Evolutionary conservation across 305 asterid genomes (phyloP).

Genomic region (Euphrasia arctica): DNA sequence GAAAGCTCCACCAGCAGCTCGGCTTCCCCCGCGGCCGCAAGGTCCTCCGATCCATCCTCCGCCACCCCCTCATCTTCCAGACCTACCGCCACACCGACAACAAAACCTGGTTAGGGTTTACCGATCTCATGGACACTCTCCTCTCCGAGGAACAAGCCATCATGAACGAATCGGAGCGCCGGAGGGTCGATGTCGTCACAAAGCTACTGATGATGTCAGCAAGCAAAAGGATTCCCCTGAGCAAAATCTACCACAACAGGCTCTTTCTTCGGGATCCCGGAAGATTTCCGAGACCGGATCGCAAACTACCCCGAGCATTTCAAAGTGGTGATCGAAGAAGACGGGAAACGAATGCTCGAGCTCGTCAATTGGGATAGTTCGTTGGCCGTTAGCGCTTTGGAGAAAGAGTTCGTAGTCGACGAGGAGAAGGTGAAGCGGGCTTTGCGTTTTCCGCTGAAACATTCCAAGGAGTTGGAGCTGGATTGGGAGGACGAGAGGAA

Average conservation of each 20-base stretch:
- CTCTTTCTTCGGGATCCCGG: constrained; percentile 70
- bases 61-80: constrained; percentile 65
- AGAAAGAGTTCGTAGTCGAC: constrained; percentile 64
- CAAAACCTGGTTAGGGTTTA: constrained; percentile 85
- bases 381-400: constrained; percentile 66
- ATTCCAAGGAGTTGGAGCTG: constrained; percentile 63
- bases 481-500: constrained; percentile 67
- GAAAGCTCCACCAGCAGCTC: constrained; percentile 72
- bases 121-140: constrained; percentile 55
- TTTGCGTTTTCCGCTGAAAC: constrained; percentile 68
- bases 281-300: constrained; percentile 76
- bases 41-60: constrained; percentile 52
- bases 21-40: constrained; percentile 92
- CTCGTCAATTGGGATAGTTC: constrained; percentile 74
- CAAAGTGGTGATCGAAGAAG: constrained; percentile 49
- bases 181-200: constrained; percentile 58
- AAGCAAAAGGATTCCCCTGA: constrained; percentile 60
- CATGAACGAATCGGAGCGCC: constrained; percentile 40
- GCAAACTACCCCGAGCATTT: constrained; percentile 59
- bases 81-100: constrained; percentile 67
- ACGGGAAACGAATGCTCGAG: constrained; percentile 71
- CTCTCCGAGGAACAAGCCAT: constrained; percentile 43
- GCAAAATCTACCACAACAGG: constrained; percentile 77
- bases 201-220: constrained; percentile 80
- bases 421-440: constrained; percentile 81